phyloP scores from a whole-genome alignment of 805 yeast genomes.

The Pichia eremophila region DNA sequence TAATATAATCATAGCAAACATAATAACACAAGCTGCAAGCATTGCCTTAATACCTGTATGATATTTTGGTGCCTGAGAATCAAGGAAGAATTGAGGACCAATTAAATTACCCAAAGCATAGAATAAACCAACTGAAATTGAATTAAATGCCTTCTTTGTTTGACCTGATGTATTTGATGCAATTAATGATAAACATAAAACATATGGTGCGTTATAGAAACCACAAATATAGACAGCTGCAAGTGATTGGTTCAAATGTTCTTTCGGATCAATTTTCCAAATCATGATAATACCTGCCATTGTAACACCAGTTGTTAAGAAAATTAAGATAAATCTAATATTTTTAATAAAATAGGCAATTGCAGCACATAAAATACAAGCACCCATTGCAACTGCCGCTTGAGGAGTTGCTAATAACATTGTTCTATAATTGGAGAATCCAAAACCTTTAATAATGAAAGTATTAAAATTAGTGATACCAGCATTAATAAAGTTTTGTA shows the following conservation, averaged over 20 bases:
- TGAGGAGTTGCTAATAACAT: constrained; percentile 19
- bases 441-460: constrained; percentile 34
- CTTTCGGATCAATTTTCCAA: constrained; percentile 1
- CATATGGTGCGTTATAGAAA: constrained; percentile 1
- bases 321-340: constrained; percentile 21
- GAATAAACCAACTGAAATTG: constrained; percentile 26
- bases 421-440: constrained; percentile 19
- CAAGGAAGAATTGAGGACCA: constrained; percentile 57
- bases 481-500: constrained; percentile 46
- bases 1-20: constrained; percentile 11
- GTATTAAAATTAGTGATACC: constrained; percentile 43
- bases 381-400: constrained; percentile 23
- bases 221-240: constrained; percentile 3
- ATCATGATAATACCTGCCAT: constrained; percentile 5
- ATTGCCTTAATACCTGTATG: constrained; percentile 47
- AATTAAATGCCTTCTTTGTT: constrained; percentile 42
- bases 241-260: constrained; percentile 2
- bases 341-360: constrained; percentile 12
- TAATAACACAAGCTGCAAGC: constrained; percentile 17
- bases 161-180: constrained; percentile 47
- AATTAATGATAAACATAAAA: constrained; percentile 3
- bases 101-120: constrained; percentile 50
- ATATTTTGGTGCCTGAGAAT: constrained; percentile 41
- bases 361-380: constrained; percentile 16
- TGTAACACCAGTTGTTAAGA: constrained; percentile 6